Conservation (phyloP, 2,329 filamentous ascomycete genomes). For the Cryphonectria parasitica region DNA sequence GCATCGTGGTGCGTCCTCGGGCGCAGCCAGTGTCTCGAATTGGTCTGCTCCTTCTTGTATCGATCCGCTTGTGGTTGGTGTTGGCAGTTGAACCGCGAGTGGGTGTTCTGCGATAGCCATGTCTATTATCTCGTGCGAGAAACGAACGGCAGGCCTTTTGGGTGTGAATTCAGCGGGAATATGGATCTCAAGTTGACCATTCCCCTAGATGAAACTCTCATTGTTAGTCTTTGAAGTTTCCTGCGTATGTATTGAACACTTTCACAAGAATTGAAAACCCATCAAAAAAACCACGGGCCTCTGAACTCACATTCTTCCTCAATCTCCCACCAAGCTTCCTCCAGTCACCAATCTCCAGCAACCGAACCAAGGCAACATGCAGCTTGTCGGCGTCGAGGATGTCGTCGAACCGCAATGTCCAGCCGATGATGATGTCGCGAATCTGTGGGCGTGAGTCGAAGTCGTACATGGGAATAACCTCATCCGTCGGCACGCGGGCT, state of each 20-base stretch:
- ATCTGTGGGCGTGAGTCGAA: conserved; percentile 38
- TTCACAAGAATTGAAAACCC: no score
- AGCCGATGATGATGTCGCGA: conserved; percentile 37
- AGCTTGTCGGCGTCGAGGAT: conserved; percentile 47
- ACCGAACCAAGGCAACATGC: conserved; percentile 38
- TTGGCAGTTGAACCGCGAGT: conserved; percentile 43
- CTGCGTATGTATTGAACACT: not conserved
- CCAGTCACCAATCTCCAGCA: conserved; percentile 49
- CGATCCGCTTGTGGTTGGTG: conserved; percentile 35
- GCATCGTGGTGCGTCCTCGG: conserved; percentile 34
- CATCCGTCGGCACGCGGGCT: conserved; percentile 31
- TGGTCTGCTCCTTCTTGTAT: conserved; percentile 36
- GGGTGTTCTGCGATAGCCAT: conserved; percentile 47
- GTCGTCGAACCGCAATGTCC: conserved; percentile 45
- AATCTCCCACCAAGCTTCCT: conserved; percentile 50
- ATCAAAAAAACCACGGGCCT: conserved; percentile 22
- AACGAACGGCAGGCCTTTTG: conserved; percentile 45
- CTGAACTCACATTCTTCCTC: conserved; percentile 41
- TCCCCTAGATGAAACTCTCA: conserved; percentile 6
- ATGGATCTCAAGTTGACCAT: conserved; percentile 40
- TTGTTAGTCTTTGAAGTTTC: not conserved
- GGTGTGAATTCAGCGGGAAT: conserved; percentile 38
- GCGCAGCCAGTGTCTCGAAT: conserved; percentile 35
- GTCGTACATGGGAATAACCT: conserved; percentile 40
- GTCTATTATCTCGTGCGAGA: conserved; percentile 42